phyloP scores from a whole-genome alignment of 2,329 filamentous ascomycete species.

The Dothidotthia symphoricarpi region DNA sequence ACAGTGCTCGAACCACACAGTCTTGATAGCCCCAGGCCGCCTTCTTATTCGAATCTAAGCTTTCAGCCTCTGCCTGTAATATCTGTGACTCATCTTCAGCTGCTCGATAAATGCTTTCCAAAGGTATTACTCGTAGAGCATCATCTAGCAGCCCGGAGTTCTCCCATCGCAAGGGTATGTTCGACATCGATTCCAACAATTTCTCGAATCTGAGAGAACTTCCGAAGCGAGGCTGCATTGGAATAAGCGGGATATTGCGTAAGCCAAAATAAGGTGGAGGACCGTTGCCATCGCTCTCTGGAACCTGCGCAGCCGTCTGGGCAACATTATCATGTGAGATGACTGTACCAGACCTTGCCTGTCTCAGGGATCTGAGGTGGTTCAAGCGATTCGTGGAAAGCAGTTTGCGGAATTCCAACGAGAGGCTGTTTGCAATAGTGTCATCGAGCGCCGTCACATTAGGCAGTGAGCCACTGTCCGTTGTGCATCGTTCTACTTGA shows the following conservation, averaged over 20 bases:
- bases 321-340: too few relatives aligned
- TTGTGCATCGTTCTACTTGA: too few relatives aligned
- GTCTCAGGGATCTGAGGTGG: too few relatives aligned
- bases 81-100: constrained; percentile 87
- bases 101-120: constrained; percentile 83
- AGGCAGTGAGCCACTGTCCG: too few relatives aligned
- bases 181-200: constrained; percentile 74
- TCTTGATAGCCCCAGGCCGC: constrained; percentile 94
- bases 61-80: constrained; percentile 76
- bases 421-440: too few relatives aligned
- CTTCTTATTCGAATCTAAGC: constrained; percentile 72
- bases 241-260: constrained; percentile 63
- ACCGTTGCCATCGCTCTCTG: constrained; percentile 28
- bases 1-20: constrained; percentile 79
- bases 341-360: too few relatives aligned
- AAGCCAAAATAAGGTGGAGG: constrained; percentile 60
- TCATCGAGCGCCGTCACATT: too few relatives aligned
- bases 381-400: too few relatives aligned
- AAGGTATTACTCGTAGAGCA: constrained; percentile 74
- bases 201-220: constrained; percentile 53
- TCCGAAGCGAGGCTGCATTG: constrained; percentile 61
- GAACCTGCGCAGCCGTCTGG: not conserved
- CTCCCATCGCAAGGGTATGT: constrained; percentile 86
- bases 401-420: too few relatives aligned
- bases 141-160: constrained; percentile 92